Evolutionary conservation across 495 filamentous ascomycete genomes (phyloP), one percentile per base, ranked within the genome.

Genomic region (Trichoderma asperelloides): DNA sequence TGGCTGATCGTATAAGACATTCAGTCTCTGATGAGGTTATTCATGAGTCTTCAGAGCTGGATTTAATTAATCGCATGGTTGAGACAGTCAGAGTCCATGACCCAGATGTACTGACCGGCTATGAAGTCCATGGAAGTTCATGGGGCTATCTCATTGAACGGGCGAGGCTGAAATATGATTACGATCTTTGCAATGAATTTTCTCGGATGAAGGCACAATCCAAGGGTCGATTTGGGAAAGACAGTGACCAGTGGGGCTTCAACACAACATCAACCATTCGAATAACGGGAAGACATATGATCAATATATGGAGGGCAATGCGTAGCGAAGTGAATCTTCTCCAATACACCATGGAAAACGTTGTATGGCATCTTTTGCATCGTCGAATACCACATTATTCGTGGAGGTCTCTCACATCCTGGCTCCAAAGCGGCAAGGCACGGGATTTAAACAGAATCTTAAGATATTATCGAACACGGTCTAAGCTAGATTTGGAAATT

Each of bases 301-400:
- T 98, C 77, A 98, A 98, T 70, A 90, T 98, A 63, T 98, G 96
- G 95, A 86, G 95, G 65, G 93, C 94, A 0, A 97, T 98, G 93
- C 86, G 89, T 64, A 85, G 89, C 67, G 95, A 98, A 78, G 75
- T 98, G 39, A 96, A 90, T 69, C 78, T 98, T 57, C 79, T 96
- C 60, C 92, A 97, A 71, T 98, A 98, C 73, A 95, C 90, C 0
- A 92, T 97, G 88, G 95, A 98, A 76, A 98, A 97, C 73, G 91
- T 98, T 40, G 93, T 87, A 0, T 97, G 95, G 77, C 96, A 98
- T 79, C 77, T 97, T 11, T 78, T 97, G 21, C 92, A 96, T 73
- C 86, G 88, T n/a, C 87, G 95, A 27, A 91, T 97, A 33, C 96
- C 96, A 23, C 92, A 97, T 73, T 97, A 96, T 73, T 79, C 87